Conservation (phyloP, 2,329 filamentous ascomycete species). For the Colletotrichum nymphaeae region DNA sequence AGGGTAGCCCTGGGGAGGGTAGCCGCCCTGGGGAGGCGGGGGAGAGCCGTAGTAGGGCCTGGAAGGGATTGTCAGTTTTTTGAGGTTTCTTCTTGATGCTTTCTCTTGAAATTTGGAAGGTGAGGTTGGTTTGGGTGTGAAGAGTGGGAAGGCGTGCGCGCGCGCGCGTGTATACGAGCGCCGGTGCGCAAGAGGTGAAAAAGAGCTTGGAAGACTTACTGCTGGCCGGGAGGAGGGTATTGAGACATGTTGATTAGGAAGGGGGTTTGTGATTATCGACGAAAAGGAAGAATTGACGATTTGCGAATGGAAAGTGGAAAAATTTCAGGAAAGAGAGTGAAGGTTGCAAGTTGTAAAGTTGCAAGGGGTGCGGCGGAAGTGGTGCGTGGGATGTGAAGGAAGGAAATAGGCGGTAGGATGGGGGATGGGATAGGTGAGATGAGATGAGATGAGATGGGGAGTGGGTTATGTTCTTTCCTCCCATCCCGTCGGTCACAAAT, state of each 20-base stretch:
- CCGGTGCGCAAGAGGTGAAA: not conserved
- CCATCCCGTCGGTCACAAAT: not conserved
- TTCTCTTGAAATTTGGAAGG: not conserved
- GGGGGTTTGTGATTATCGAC: conserved; percentile 10
- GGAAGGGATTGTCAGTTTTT: conserved; percentile 9
- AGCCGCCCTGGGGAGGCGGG: conserved; percentile 38
- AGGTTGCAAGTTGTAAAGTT: conserved; percentile 10
- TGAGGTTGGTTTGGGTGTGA: not conserved
- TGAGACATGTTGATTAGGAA: conserved; percentile 47
- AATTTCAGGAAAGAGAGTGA: conserved; percentile 2
- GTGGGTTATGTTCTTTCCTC: not conserved
- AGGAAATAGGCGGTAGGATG: conserved; percentile 12
- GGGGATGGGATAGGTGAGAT: not conserved
- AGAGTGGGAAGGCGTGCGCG: not conserved
- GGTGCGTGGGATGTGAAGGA: conserved; percentile 9
- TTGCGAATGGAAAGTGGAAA: not conserved
- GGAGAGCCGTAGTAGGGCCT: conserved; percentile 38
- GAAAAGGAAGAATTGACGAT: not conserved
- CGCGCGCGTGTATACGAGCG: not conserved
- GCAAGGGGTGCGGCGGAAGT: not conserved
- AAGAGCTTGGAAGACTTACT: conserved; percentile 7
- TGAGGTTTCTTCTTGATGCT: not conserved
- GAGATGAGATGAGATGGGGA: not conserved
- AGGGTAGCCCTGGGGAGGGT: conserved; percentile 37
- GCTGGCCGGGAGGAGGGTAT: conserved; percentile 40